Conservation (phyloP, 345 rosid genomes). For the Limnanthes douglasii region DNA sequence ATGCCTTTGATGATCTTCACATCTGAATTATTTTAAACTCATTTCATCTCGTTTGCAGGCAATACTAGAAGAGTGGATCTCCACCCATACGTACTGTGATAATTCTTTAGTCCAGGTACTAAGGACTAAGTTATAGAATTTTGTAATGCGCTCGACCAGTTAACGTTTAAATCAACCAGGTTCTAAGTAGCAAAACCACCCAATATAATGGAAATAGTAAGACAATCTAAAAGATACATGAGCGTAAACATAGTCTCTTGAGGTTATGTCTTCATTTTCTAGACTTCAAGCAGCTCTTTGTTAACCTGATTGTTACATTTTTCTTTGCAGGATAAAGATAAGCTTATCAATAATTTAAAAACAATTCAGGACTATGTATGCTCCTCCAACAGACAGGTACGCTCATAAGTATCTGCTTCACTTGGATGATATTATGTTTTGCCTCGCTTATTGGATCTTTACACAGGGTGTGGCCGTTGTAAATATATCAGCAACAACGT, state of each 20-base stretch:
- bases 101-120: slow-evolving; percentile 35
- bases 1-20: too few species aligned
- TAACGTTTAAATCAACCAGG: too few species aligned
- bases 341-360: slow-evolving; percentile 38
- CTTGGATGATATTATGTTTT: slow-evolving; percentile 1
- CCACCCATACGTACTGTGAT: slow-evolving; percentile 28
- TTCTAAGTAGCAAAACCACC: too few species aligned
- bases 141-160: too few species aligned
- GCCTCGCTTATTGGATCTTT: background rate
- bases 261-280: too few species aligned
- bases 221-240: background rate
- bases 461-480: slow-evolving; percentile 59
- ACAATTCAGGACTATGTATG: slow-evolving; percentile 58
- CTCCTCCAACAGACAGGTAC: slow-evolving; percentile 52
- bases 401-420: slow-evolving; percentile 6
- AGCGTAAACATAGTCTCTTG: too few species aligned
- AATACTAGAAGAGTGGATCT: slow-evolving; percentile 64
- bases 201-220: slow-evolving; percentile 4
- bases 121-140: background rate
- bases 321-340: slow-evolving; percentile 43
- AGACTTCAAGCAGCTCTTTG: background rate
- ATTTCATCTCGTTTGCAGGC: slow-evolving; percentile 26
- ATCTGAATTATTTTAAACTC: background rate
- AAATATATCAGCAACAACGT: slow-evolving; percentile 75
- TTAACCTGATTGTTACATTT: slow-evolving; percentile 1